Base-by-base conservation (phyloP, 2,329 filamentous ascomycete genomes). In the Penicillium crustosum region DNA sequence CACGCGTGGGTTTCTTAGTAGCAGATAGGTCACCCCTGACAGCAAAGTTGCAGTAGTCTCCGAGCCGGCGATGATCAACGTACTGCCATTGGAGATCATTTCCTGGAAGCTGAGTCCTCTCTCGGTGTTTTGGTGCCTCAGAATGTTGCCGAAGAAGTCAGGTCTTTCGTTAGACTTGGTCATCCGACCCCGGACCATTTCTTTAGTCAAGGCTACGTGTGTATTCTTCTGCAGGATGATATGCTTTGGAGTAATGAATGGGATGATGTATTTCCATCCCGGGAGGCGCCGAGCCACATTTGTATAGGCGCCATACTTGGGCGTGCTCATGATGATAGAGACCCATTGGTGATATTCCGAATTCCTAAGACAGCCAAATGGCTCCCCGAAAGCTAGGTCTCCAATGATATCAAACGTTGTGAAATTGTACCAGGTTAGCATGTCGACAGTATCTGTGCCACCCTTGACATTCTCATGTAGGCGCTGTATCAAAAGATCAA, bases 21-120 rank as follows among this genome's bases (percentile, higher is more conserved):
- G 65, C 0, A 77, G 68, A 51, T 74, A 81, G 0, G 77, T 78
- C 0, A 70, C 66, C 0, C 78, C 80, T 0, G 73, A 68, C 0
- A 82, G 68, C 0, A 75, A 60, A 0, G 79, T 81, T 0, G 79
- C 78, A 0, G 79, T 82, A 0, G 80, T 82, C 54, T 82, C 79
- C 1, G 71, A 75, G 0, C 80, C 80, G 42, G 38, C 68, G 55
- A 42, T 43, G 29, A 65, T 65, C n/a, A 65, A 41, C 0, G 45
- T 43, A 27, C 43, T 60, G 2, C 19, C 48, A 44, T 63, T 65
- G 0, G 77, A 76, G 1, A 73, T 48, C 19, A 79, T 65, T 31
- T 66, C 64, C 0, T 33, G 43, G 66, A 59, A 3, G 23, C 50
- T 63, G 31, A 65, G 57, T 3, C 53, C 60, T 23, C 55, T 66